phyloP scores from a whole-genome alignment of 179 eudicot species.

The Nepenthes alata region DNA sequence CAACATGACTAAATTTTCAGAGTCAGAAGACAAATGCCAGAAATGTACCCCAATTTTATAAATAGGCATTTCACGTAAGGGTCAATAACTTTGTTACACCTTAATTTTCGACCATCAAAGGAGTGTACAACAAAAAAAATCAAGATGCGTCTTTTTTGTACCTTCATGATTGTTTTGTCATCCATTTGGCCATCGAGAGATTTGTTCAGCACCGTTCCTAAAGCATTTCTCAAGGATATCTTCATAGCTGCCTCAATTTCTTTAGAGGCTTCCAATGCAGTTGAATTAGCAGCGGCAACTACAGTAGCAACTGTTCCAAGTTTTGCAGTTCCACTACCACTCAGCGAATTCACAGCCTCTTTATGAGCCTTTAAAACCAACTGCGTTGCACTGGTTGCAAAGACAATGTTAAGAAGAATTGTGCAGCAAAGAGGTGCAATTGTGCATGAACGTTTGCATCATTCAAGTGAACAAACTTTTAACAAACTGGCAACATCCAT shows the following conservation, averaged over 20 bases:
- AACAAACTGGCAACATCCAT: too few species aligned
- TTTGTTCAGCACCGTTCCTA: slow-evolving; percentile 58
- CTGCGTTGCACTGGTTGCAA: slow-evolving; percentile 66
- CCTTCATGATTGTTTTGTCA: slow-evolving; percentile 87
- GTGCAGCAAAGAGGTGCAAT: background rate
- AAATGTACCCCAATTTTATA: too few species aligned
- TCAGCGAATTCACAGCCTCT: slow-evolving; percentile 90
- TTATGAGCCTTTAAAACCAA: slow-evolving; percentile 92
- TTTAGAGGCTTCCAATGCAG: slow-evolving; percentile 79
- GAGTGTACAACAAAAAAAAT: background rate
- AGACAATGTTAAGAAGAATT: background rate
- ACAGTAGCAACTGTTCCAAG: slow-evolving; percentile 91
- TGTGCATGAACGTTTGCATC: too few species aligned
- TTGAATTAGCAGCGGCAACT: slow-evolving; percentile 90
- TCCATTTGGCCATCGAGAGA: slow-evolving; percentile 71
- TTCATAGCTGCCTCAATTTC: slow-evolving; percentile 98
- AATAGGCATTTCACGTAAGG: too few species aligned
- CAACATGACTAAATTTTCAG: too few species aligned
- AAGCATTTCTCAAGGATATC: slow-evolving; percentile 72
- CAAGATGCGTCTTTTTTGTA: slow-evolving; percentile 7
- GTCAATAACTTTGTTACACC: too few species aligned
- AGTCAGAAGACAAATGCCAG: too few species aligned
- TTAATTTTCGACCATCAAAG: too few species aligned
- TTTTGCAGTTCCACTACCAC: slow-evolving; percentile 80
- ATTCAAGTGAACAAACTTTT: too few species aligned